A percentile compares a stretch with the other conserved stretches of the same genome.
phyloP scores from a whole-genome alignment of 257 asterid genomes.

The Solanum etuberosum region DNA sequence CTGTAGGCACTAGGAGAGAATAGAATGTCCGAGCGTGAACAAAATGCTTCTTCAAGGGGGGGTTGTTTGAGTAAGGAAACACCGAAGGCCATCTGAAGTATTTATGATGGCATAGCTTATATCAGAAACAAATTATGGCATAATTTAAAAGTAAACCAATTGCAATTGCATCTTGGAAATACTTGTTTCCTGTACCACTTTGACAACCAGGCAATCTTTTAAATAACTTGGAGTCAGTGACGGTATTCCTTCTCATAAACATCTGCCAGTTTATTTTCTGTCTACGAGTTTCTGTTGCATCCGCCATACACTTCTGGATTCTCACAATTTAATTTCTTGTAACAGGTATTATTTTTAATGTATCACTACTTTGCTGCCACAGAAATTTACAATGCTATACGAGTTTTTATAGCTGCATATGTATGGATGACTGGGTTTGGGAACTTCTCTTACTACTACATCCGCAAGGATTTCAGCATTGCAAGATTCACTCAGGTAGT shows the following conservation, averaged over 20 bases:
- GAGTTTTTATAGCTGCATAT: constrained; percentile 76
- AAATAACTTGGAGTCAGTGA: not conserved
- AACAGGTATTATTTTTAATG: constrained; percentile 81
- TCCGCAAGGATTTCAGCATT: constrained; percentile 78
- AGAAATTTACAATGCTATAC: constrained; percentile 74
- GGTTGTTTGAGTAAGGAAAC: not conserved
- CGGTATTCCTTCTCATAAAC: not conserved
- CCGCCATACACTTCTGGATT: not conserved
- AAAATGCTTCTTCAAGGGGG: not conserved
- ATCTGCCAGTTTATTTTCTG: not conserved
- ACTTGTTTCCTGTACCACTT: not conserved
- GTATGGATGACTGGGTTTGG: constrained; percentile 99
- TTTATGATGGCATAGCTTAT: not conserved
- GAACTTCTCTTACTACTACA: constrained; percentile 79
- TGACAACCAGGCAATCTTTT: not conserved
- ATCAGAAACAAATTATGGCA: not conserved
- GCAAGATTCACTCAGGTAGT: constrained; percentile 71
- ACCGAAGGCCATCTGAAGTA: not conserved
- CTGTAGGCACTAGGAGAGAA: not conserved
- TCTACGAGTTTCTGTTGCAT: not conserved
- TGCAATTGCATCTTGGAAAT: not conserved
- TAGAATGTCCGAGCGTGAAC: not conserved
- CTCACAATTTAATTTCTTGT: constrained; percentile 13
- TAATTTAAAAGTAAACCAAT: not conserved
- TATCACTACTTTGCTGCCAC: constrained; percentile 84